Conservation (phyloP, 148 eudicot species). For the Polygonum maritimum region DNA sequence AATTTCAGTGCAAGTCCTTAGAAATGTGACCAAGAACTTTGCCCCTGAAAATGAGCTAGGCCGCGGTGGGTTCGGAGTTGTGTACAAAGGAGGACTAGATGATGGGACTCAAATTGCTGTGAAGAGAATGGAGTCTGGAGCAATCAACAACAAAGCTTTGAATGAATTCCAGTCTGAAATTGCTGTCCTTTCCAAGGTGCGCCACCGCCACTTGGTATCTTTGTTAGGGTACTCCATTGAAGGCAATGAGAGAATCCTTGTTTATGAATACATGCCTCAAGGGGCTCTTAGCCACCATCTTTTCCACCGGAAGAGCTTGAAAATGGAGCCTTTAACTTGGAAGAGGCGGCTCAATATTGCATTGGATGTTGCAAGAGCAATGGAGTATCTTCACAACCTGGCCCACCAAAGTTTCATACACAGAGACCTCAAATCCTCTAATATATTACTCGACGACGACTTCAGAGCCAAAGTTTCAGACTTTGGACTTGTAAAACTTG, state of each 20-base stretch:
- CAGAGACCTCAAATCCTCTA: constrained; percentile 90
- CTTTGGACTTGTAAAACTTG: constrained; percentile 95
- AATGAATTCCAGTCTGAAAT: constrained; percentile 86
- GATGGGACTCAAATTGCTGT: constrained; percentile 95
- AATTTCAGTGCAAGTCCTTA: constrained; percentile 87
- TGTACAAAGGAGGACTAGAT: constrained; percentile 90
- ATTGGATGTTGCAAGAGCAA: constrained; percentile 92
- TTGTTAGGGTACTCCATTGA: constrained; percentile 71
- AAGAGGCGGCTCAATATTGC: constrained; percentile 88
- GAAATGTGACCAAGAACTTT: constrained; percentile 84
- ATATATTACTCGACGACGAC: constrained; percentile 90
- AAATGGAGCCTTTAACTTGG: constrained; percentile 91
- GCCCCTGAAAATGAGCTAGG: constrained; percentile 86
- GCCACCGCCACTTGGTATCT: constrained; percentile 91
- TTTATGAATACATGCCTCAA: constrained; percentile 96
- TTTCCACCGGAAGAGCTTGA: constrained; percentile 73
- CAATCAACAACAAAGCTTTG: constrained; percentile 67
- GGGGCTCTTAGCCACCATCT: constrained; percentile 93
- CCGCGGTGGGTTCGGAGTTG: constrained; percentile 97
- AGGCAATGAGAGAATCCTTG: constrained; percentile 76
- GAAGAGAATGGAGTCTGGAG: constrained; percentile 90
- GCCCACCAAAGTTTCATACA: constrained; percentile 97
- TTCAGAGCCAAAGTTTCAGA: constrained; percentile 88
- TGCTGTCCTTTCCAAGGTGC: constrained; percentile 87
- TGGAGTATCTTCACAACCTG: constrained; percentile 87